phyloP scores from a whole-genome alignment of 352 stramenopile species.

The Pythium dissotocum region DNA sequence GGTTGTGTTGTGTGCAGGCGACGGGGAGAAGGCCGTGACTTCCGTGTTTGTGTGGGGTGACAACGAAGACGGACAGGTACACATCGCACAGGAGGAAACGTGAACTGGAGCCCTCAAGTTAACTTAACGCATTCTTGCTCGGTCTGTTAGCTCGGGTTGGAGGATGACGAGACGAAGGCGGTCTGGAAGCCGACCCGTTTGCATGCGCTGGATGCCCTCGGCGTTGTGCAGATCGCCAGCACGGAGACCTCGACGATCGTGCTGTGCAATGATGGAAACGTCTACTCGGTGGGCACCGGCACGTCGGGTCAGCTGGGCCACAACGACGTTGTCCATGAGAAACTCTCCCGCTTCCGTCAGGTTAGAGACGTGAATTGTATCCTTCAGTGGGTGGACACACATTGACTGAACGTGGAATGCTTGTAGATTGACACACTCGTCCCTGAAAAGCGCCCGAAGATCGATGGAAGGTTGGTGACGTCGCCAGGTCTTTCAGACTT shows the following conservation, averaged over 20 bases:
- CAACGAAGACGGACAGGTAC: constrained; percentile 80
- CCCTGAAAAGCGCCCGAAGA: constrained; percentile 76
- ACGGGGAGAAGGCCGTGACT: constrained; percentile 44
- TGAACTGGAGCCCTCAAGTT: not conserved
- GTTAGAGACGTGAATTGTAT: not conserved
- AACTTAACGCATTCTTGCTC: not conserved
- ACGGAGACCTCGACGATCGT: constrained; percentile 62
- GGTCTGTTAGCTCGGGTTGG: constrained; percentile 45
- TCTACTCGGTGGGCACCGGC: constrained; percentile 79
- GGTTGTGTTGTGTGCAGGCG: constrained; percentile 30
- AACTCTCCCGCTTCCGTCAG: constrained; percentile 65
- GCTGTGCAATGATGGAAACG: constrained; percentile 68
- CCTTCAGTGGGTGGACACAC: not conserved
- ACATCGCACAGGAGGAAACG: not conserved
- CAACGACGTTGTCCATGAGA: constrained; percentile 78
- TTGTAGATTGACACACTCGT: constrained; percentile 62
- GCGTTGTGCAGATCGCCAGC: constrained; percentile 63
- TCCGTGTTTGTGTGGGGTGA: constrained; percentile 74
- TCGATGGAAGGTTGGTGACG: constrained; percentile 57
- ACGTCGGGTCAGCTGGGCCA: constrained; percentile 62
- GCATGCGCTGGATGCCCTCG: constrained; percentile 59
- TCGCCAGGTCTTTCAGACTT: not conserved
- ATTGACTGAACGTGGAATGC: not conserved
- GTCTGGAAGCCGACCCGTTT: constrained; percentile 65
- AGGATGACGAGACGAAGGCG: constrained; percentile 44